Base-by-base conservation (phyloP, 164 flowering plant species). In the Annona squamosa region DNA sequence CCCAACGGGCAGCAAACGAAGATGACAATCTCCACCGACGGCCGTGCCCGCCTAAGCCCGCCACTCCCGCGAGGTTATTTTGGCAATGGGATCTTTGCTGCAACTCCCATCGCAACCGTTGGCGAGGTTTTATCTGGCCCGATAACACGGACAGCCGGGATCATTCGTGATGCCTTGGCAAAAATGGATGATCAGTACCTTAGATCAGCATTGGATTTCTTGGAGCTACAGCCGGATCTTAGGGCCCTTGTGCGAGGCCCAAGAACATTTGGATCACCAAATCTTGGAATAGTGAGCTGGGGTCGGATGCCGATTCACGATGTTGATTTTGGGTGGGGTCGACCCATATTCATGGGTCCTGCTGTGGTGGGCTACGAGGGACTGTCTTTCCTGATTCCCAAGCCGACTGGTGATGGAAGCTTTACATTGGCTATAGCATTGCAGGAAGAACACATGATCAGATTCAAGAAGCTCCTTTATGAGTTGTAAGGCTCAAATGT, bases 191-290 rank as follows among this genome's bases (percentile, higher is more conserved):
- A 72, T 16, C 68, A 47, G 74, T 72, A 72, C 42, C 4, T 64
- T 46, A 74, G 85, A 68, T 89, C 93, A 9, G 90, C 91, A n/a
- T 75, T 89, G 0, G 94, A 89, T 74, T 89, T 81, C 78, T 67
- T 89, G 37, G 91, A 88, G 78, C 65, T 83, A 52, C 91, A 87
- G 75, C 86, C 94, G 3, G 88, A 86, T 81, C 67, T 85, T 16
- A 72, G 85, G n/a, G 85, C 84, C 5, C 81, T 85, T 0, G 87
- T 84, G 46, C 85, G 89, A 0, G 88, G 90, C 17, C 82, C 86
- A 4, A 85, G 83, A n/a, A 82, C 85, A 0, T 86, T 86, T 41
- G 79, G 85, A 37, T 78, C 81, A 73, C 86, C 86, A 1, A 84
- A 81, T 56, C 16, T 84, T 0, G 71, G 6, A 5, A 66, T 82